Conservation (phyloP, 1,284 basidiomycete species). For the Apiotrichum mycotoxinovorans region DNA sequence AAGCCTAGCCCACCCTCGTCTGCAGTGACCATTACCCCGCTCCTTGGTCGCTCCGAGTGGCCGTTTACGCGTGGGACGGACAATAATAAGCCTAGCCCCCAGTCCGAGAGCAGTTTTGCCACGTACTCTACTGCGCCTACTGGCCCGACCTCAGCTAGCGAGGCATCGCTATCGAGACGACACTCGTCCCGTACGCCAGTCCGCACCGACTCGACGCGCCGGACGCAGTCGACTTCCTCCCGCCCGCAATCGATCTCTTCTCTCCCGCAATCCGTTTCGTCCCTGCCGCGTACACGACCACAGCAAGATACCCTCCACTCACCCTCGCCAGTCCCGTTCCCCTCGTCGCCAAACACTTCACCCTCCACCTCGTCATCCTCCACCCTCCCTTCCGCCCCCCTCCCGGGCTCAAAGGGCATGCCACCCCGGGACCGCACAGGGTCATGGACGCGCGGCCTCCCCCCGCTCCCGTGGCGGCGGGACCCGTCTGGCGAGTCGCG, state of each 20-base stretch:
- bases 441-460: neutral
- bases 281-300: neutral
- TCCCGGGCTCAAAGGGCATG: neutral
- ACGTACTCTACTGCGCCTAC: too few species aligned
- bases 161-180: too few species aligned
- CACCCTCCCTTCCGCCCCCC: neutral
- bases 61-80: neutral
- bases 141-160: too few species aligned
- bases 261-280: neutral
- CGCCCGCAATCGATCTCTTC: neutral
- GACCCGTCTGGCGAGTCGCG: constrained; percentile 5
- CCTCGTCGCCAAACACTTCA: neutral
- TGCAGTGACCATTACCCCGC: neutral
- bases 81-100: neutral
- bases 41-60: neutral
- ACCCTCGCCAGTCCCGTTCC: neutral
- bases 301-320: neutral
- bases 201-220: too few species aligned
- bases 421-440: neutral
- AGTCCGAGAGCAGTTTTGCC: too few species aligned
- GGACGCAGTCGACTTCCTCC: too few species aligned
- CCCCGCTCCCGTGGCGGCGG: constrained; percentile 15
- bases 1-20: neutral
- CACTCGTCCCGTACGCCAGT: too few species aligned
- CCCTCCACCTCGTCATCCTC: neutral